Conservation (phyloP, 2,329 filamentous ascomycete genomes). For the Aaosphaeria arxii region DNA sequence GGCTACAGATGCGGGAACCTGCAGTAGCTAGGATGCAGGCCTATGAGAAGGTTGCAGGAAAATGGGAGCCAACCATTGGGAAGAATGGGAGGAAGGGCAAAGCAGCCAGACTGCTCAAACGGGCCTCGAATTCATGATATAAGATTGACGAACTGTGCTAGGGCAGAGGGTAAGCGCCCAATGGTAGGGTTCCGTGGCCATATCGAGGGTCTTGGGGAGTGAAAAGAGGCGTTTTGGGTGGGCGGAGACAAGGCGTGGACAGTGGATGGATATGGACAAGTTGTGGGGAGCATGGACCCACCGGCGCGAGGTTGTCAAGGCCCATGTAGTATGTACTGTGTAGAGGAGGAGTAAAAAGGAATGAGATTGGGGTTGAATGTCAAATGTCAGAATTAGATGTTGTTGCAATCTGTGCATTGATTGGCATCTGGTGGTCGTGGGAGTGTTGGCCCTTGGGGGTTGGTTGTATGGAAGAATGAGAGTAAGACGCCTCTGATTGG, state of each 20-base stretch:
- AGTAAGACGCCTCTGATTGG: too few species aligned
- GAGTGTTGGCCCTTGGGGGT: too few species aligned
- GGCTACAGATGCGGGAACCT: constrained; percentile 1
- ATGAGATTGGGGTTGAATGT: too few species aligned
- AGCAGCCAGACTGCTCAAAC: background rate
- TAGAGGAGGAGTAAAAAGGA: too few species aligned
- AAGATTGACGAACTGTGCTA: constrained; percentile 6
- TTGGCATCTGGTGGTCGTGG: too few species aligned
- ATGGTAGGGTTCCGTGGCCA: constrained; percentile 4
- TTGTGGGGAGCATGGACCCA: background rate
- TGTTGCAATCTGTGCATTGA: too few species aligned
- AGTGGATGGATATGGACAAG: background rate
- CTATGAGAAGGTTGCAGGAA: background rate
- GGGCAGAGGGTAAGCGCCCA: constrained; percentile 4
- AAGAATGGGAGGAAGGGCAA: constrained; percentile 8
- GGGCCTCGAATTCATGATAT: constrained; percentile 4
- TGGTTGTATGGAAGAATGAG: too few species aligned
- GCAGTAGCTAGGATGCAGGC: constrained; percentile 2
- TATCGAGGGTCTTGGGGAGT: constrained; percentile 3
- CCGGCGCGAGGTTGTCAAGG: too few species aligned
- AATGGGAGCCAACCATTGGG: constrained; percentile 10
- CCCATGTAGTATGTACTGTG: too few species aligned
- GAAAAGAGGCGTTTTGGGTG: background rate
- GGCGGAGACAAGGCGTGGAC: background rate
- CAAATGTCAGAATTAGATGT: too few species aligned